Base-by-base conservation (phyloP, 352 stramenopile species). In the Phytophthora multivora region DNA sequence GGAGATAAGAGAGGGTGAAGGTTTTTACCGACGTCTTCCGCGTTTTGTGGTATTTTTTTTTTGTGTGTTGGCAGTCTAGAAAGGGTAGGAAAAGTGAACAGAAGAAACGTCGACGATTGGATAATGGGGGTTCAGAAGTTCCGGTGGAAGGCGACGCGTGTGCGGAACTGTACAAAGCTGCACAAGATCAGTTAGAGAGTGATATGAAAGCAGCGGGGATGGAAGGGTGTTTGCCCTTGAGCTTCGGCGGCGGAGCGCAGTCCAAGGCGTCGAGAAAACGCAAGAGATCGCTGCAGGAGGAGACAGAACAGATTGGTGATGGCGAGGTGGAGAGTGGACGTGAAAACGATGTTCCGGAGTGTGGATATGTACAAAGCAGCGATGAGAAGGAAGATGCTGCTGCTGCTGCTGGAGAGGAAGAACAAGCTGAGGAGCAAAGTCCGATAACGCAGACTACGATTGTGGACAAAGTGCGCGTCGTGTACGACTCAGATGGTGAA, bases 401-500 rank as follows among this genome's bases (percentile, higher is more conserved):
- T 45, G 43, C 41, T 45, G 47, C 1, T 1, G 41, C 42, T 11
- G 43, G 42, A 25, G 43, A 52, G 1, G 15, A 3, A 10, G 13
- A 9, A 40, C 35, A 40, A 40, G 35, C 4, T 12, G 28, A 33
- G 28, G 28, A 13, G 3, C 28, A 33, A 9, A 12, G 9, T 2
- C 25, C 52, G 4, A 54, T 43, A 28, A 40, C 13, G 31, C 47
- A 73, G 53, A 79, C 52, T n/a, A 51, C 51, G 1, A 51, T 74
- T 40, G 45, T 82, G 13, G 70, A 87, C 18, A 90, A 91, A 46
- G 49, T 90, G 38, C 83, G 82, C 21, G 72, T 91, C 16, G 73
- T 77, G 18, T 90, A 79, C 59, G 71, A 88, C 66, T 90, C 83
- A 6, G 79, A 91, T 51, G 83, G 80, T 16, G 80, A 87, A 59